phyloP scores from a whole-genome alignment of 352 stramenopile genomes.

The Pythium insidiosum region DNA sequence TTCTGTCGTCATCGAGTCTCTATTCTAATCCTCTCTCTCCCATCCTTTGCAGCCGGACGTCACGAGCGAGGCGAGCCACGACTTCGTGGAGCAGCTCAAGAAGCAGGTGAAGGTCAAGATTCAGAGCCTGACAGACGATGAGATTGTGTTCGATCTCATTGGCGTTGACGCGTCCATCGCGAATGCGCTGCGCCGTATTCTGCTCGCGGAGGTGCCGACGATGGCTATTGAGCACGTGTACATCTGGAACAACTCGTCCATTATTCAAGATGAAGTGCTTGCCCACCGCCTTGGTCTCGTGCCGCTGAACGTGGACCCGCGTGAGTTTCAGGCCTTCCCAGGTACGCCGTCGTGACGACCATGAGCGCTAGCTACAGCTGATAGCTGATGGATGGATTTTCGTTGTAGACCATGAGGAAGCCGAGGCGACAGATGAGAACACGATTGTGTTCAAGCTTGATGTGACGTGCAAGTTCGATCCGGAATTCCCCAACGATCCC shows the following conservation, averaged over 20 bases:
- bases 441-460: conserved; percentile 96
- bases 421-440: conserved; percentile 92
- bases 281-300: conserved; percentile 87
- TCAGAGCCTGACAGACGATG: conserved; percentile 72
- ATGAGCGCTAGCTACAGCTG: no score
- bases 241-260: conserved; percentile 92
- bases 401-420: no score
- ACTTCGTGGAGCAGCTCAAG: conserved; percentile 79
- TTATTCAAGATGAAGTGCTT: conserved; percentile 91
- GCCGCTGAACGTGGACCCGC: conserved; percentile 74
- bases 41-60: conserved; percentile 52
- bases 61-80: conserved; percentile 61
- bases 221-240: conserved; percentile 94
- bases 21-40: background rate
- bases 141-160: conserved; percentile 90
- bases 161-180: conserved; percentile 89
- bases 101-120: conserved; percentile 83
- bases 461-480: conserved; percentile 82
- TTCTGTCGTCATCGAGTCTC: background rate
- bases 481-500: conserved; percentile 51
- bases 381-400: no score
- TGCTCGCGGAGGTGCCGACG: conserved; percentile 88
- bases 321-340: conserved; percentile 81
- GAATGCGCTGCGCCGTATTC: conserved; percentile 88
- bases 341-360: no score